Evolutionary conservation across 129 eudicot genomes (phyloP).

Genomic region (Lactuca saligna): DNA sequence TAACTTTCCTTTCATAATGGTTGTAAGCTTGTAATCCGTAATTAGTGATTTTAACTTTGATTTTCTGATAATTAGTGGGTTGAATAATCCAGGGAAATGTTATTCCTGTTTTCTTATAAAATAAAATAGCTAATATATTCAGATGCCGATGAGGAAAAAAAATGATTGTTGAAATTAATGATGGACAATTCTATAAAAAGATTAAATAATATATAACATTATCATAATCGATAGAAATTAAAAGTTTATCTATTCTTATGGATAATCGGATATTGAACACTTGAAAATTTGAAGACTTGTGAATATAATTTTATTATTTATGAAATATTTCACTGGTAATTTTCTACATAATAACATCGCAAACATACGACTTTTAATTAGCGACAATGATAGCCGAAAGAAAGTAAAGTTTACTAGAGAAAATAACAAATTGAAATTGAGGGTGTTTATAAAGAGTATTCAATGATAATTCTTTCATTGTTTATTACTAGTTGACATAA

Average conservation of each 20-base stretch:
- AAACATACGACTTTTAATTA: neutral
- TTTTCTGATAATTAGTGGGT: neutral
- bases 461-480: too few relatives aligned
- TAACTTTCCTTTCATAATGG: neutral
- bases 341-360: neutral
- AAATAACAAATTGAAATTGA: too few relatives aligned
- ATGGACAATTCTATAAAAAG: too few relatives aligned
- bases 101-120: too few relatives aligned
- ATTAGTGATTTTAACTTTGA: neutral
- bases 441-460: neutral
- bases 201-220: too few relatives aligned
- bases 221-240: neutral
- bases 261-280: too few relatives aligned
- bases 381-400: neutral
- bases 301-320: too few relatives aligned
- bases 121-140: neutral
- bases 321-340: neutral
- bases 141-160: neutral
- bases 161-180: neutral
- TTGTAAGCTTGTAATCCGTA: slow-evolving; percentile 13
- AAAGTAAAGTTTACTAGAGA: neutral
- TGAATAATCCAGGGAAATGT: too few relatives aligned
- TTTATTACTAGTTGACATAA: too few relatives aligned
- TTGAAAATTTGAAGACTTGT: neutral
- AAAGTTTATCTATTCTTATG: neutral